Evolutionary conservation across 192 early-diverging fungal species (phyloP).

Genomic region (Coemansia erecta): DNA sequence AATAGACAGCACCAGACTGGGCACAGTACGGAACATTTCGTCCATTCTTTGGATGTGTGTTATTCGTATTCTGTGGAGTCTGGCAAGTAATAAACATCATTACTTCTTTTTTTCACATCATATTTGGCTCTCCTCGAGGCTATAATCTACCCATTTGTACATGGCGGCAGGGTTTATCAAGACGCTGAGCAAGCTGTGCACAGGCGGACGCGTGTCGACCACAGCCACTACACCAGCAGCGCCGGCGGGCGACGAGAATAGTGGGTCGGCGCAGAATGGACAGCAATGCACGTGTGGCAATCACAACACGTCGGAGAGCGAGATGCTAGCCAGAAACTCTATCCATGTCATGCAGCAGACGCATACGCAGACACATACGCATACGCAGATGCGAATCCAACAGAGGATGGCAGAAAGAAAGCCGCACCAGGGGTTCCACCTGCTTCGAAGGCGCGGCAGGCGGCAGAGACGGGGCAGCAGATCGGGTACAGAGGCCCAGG

Average conservation of each 20-base stretch:
- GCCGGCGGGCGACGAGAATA: neutral
- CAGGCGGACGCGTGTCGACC: neutral
- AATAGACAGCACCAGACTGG: too few species aligned
- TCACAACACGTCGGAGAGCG: neutral
- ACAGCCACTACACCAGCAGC: neutral
- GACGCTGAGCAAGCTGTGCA: neutral
- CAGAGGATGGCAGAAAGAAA: too few species aligned
- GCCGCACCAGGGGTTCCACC: too few species aligned
- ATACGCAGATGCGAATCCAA: neutral
- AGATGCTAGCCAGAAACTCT: slow-evolving; percentile 18
- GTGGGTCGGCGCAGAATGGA: too few species aligned
- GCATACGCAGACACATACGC: slow-evolving; percentile 10
- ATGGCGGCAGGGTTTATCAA: neutral
- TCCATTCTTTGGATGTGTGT: too few species aligned
- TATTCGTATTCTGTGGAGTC: too few species aligned
- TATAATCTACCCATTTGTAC: neutral
- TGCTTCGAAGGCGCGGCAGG: too few species aligned
- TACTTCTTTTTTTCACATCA: neutral
- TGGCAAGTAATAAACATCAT: neutral
- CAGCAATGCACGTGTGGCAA: neutral
- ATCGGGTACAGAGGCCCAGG: too few species aligned
- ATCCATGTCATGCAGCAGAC: slow-evolving; percentile 40
- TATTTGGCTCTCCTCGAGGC: neutral
- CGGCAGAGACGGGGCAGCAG: too few species aligned
- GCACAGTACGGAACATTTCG: too few species aligned